A percentile compares a stretch with the other conserved stretches of the same genome.
Evolutionary conservation across 2,329 filamentous ascomycete genomes (phyloP).

Genomic region (Exophiala lecanii-corni): DNA sequence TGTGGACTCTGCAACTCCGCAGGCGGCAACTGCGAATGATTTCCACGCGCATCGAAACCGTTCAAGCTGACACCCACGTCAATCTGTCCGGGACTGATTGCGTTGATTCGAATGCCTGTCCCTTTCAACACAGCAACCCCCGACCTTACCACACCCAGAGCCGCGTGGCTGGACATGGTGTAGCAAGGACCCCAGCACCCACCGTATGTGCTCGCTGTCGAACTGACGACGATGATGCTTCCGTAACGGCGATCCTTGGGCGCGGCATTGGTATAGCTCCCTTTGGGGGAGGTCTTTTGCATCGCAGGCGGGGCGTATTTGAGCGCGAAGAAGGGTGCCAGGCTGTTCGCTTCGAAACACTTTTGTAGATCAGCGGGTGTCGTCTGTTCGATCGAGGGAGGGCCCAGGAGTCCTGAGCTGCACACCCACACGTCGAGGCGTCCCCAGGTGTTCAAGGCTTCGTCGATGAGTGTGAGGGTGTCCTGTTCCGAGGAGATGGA

Average conservation of each 20-base stretch:
- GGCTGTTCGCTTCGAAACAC: constrained; percentile 57
- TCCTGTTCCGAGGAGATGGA: constrained; percentile 56
- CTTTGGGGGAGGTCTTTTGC: constrained; percentile 53
- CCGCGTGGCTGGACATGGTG: constrained; percentile 58
- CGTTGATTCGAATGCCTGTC: constrained; percentile 29
- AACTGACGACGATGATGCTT: constrained; percentile 58
- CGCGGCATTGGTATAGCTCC: constrained; percentile 56
- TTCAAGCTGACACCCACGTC: constrained; percentile 20
- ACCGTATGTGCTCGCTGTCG: constrained; percentile 54
- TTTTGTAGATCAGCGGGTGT: constrained; percentile 53
- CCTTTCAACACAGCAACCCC: constrained; percentile 28
- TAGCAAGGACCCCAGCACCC: constrained; percentile 58
- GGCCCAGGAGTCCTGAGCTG: constrained; percentile 54
- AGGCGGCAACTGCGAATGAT: constrained; percentile 51
- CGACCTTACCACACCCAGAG: constrained; percentile 53
- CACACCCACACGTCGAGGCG: constrained; percentile 59
- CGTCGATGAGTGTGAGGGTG: constrained; percentile 58
- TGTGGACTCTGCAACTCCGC: constrained; percentile 49
- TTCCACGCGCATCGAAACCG: constrained; percentile 46
- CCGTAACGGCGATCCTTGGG: constrained; percentile 59
- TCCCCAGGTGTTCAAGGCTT: constrained; percentile 57
- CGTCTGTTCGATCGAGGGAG: constrained; percentile 53
- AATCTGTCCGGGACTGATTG: constrained; percentile 30
- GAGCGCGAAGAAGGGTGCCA: constrained; percentile 61
- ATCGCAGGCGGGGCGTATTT: constrained; percentile 62